Percentiles rank a stretch among this genome's conserved stretches.
These are phyloP conservation scores for Colletotrichum kahawae DNA, from an alignment of 2,329 filamentous ascomycete genomes.

Conservation along the genomic window DNA sequence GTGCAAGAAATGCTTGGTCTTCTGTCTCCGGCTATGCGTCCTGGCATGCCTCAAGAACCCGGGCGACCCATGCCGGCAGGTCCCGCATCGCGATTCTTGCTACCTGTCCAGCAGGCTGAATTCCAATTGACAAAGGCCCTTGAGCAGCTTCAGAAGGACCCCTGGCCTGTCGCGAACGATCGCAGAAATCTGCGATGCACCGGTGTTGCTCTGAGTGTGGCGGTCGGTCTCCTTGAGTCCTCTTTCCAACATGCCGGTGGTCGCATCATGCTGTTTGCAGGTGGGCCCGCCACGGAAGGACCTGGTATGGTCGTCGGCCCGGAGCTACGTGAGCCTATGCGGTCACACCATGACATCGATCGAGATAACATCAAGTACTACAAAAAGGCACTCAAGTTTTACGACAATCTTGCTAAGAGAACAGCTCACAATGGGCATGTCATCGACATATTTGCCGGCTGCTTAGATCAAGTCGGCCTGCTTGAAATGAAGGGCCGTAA, in stretches of 20 bases:
- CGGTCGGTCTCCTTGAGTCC: constrained; percentile 88
- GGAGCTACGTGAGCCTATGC: constrained; percentile 93
- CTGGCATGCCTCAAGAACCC: constrained; percentile 74
- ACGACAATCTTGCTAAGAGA: constrained; percentile 91
- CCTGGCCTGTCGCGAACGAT: constrained; percentile 96
- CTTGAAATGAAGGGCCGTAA: constrained; percentile 90
- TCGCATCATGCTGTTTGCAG: constrained; percentile 96
- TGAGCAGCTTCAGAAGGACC: constrained; percentile 94
- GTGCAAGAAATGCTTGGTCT: constrained; percentile 99
- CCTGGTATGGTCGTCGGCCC: constrained; percentile 97
- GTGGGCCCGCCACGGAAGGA: constrained; percentile 92
- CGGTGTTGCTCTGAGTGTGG: constrained; percentile 94
- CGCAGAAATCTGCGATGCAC: constrained; percentile 90
- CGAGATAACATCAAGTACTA: constrained; percentile 99
- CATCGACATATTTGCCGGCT: constrained; percentile 97
- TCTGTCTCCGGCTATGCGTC: constrained; percentile 73
- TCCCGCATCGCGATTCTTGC: constrained; percentile 85
- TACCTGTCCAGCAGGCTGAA: constrained; percentile 94
- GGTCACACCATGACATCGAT: constrained; percentile 98
- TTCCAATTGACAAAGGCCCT: constrained; percentile 96
- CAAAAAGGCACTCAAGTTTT: constrained; percentile 97
- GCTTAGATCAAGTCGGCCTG: constrained; percentile 94
- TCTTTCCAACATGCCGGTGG: constrained; percentile 96
- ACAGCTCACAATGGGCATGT: constrained; percentile 97
- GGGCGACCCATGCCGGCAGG: constrained; percentile 79